These are phyloP conservation scores for Mortierella sp. DNA, from an alignment of 371 early-diverging fungal genomes.

Conservation along the genomic window DNA sequence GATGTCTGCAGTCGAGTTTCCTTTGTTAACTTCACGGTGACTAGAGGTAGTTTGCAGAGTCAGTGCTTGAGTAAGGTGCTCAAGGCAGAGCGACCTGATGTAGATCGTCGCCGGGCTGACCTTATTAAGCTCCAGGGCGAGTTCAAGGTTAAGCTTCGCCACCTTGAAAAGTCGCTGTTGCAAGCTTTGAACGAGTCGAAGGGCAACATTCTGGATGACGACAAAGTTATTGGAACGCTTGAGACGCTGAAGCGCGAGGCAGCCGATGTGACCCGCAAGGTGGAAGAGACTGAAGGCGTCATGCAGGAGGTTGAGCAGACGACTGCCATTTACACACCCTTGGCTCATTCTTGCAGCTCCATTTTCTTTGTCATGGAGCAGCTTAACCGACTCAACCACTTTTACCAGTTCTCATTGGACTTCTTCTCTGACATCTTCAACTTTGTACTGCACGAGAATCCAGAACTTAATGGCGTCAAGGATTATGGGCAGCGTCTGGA, in stretches of 20 bases:
- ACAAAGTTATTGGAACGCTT: slow-evolving; percentile 92
- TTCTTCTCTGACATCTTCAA: slow-evolving; percentile 97
- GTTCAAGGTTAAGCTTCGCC: slow-evolving; percentile 92
- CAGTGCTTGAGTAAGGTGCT: slow-evolving; percentile 97
- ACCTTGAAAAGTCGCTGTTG: slow-evolving; percentile 94
- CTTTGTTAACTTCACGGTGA: slow-evolving; percentile 98
- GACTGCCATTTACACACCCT: slow-evolving; percentile 89
- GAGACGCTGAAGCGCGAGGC: slow-evolving; percentile 97
- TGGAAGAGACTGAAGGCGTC: slow-evolving; percentile 93
- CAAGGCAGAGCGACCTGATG: slow-evolving; percentile 95
- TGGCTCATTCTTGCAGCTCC: slow-evolving; percentile 93
- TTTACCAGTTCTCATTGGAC: slow-evolving; percentile 98
- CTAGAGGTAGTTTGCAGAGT: slow-evolving; percentile 94
- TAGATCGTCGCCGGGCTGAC: slow-evolving; percentile 93
- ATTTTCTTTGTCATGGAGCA: slow-evolving; percentile 98
- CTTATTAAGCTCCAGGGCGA: slow-evolving; percentile 96
- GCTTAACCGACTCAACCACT: slow-evolving; percentile 88
- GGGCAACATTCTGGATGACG: slow-evolving; percentile 98
- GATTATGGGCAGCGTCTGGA: slow-evolving; percentile 83
- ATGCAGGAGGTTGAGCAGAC: slow-evolving; percentile 96
- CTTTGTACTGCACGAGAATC: slow-evolving; percentile 86
- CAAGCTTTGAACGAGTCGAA: slow-evolving; percentile 94
- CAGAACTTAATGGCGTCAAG: slow-evolving; percentile 74
- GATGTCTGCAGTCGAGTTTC: slow-evolving; percentile 98
- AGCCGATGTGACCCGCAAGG: slow-evolving; percentile 92